A percentile compares a stretch with the other conserved stretches of the same genome.
These are phyloP conservation scores for Gigaspora rosea DNA, from an alignment of 192 early-diverging fungal species.

Conservation along the genomic window DNA sequence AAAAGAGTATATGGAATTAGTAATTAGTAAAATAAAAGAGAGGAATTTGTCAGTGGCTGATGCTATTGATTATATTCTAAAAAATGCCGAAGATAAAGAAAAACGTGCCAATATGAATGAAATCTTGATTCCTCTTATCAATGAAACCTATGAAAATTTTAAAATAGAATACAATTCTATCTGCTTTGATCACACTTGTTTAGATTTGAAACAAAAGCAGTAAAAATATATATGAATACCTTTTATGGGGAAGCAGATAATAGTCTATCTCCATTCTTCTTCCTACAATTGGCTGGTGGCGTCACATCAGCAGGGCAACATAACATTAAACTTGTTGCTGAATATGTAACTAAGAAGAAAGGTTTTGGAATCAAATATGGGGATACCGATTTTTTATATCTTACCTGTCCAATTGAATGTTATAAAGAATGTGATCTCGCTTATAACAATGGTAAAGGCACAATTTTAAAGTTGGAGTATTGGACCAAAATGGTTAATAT, in stretches of 20 bases:
- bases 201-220: not conserved
- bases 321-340: constrained; percentile 1
- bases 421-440: constrained; percentile 1
- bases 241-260: constrained; percentile 17
- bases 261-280: not conserved
- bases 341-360: not conserved
- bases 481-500: too few relatives aligned
- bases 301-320: not conserved
- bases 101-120: not conserved
- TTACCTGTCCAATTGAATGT: not conserved
- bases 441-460: not conserved
- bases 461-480: too few relatives aligned
- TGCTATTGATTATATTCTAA: not conserved
- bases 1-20: not conserved
- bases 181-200: not conserved
- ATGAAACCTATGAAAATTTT: not conserved
- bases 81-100: not conserved
- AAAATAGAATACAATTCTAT: not conserved
- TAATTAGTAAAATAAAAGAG: not conserved
- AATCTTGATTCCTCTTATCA: not conserved
- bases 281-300: not conserved
- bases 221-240: constrained; percentile 7
- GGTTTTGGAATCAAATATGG: not conserved
- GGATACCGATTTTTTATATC: not conserved
- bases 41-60: not conserved